Conservation (phyloP, 2,329 filamentous ascomycete genomes). For the Claviceps quebecensis region DNA sequence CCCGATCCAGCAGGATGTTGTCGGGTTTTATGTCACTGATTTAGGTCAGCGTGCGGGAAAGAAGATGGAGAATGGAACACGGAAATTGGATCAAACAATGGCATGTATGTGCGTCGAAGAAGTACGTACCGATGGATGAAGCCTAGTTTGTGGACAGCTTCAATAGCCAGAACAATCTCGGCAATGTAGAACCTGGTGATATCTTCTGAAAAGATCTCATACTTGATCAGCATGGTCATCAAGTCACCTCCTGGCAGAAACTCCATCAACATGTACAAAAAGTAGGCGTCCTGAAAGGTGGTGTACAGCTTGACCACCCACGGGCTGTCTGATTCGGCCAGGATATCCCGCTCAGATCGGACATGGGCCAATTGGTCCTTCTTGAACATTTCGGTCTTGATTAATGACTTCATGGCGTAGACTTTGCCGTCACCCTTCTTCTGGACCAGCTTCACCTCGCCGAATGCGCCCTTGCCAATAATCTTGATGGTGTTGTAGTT, state of each 20-base stretch:
- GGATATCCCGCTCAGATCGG: conserved; percentile 89
- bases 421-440: conserved; percentile 94
- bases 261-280: conserved; percentile 98
- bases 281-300: conserved; percentile 92
- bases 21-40: conserved; percentile 94
- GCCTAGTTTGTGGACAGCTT: conserved; percentile 92
- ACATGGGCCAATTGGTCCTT: conserved; percentile 97
- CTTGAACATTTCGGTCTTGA: conserved; percentile 99
- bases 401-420: conserved; percentile 93
- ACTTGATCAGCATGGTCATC: conserved; percentile 99
- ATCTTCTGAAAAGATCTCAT: conserved; percentile 97
- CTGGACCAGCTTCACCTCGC: conserved; percentile 94
- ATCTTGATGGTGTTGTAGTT: conserved; percentile 97
- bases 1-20: conserved; percentile 90
- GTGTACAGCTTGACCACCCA: conserved; percentile 99
- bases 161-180: conserved; percentile 94
- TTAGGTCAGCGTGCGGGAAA: background rate
- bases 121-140: conserved; percentile 88
- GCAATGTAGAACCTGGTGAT: conserved; percentile 99
- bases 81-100: background rate
- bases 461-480: conserved; percentile 97
- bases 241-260: conserved; percentile 95
- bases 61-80: background rate
- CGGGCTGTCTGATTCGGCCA: conserved; percentile 97
- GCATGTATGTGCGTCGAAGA: background rate